A percentile compares a stretch with the other conserved stretches of the same genome.
Evolutionary conservation across 2,329 filamentous ascomycete genomes (phyloP).

Genomic region (Aspergillus sp.): DNA sequence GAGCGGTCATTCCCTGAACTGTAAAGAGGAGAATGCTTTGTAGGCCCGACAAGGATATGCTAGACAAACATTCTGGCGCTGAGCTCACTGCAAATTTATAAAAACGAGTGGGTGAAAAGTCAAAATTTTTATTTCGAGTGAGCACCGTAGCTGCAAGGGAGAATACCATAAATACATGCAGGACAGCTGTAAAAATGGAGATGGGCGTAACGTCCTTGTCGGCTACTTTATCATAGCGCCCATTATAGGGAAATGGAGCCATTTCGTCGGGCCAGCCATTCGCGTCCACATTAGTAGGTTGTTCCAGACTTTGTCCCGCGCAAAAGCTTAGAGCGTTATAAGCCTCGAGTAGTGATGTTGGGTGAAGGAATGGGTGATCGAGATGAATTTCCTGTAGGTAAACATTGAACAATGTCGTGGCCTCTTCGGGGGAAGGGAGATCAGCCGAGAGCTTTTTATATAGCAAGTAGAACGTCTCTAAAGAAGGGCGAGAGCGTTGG

Average conservation of each 20-base stretch:
- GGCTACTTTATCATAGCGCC: conserved; percentile 15
- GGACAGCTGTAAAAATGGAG: conserved; percentile 20
- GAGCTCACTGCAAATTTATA: conserved; percentile 33
- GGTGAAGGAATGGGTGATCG: conserved; percentile 32
- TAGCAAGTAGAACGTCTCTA: background rate
- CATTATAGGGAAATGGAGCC: conserved; percentile 27
- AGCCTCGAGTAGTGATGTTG: conserved; percentile 25
- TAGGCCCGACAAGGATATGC: conserved; percentile 33
- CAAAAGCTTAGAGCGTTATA: conserved; percentile 28
- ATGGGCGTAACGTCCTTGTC: conserved; percentile 14
- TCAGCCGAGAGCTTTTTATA: conserved; percentile 12
- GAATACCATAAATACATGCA: conserved; percentile 39
- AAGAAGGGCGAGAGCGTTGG: background rate
- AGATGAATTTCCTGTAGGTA: conserved; percentile 32
- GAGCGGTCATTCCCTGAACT: conserved; percentile 35
- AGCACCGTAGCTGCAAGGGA: conserved; percentile 37
- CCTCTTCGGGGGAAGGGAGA: conserved; percentile 26
- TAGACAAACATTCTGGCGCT: conserved; percentile 33
- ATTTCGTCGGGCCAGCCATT: conserved; percentile 27
- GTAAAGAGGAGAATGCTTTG: conserved; percentile 34
- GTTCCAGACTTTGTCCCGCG: conserved; percentile 7
- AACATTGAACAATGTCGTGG: conserved; percentile 21
- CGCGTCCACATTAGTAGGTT: conserved; percentile 13
- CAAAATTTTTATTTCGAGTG: conserved; percentile 34
- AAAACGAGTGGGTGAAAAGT: conserved; percentile 35